These are phyloP conservation scores for Cyclanthera cordifolia DNA, from an alignment of 306 rosid genomes.

Conservation along the genomic window DNA sequence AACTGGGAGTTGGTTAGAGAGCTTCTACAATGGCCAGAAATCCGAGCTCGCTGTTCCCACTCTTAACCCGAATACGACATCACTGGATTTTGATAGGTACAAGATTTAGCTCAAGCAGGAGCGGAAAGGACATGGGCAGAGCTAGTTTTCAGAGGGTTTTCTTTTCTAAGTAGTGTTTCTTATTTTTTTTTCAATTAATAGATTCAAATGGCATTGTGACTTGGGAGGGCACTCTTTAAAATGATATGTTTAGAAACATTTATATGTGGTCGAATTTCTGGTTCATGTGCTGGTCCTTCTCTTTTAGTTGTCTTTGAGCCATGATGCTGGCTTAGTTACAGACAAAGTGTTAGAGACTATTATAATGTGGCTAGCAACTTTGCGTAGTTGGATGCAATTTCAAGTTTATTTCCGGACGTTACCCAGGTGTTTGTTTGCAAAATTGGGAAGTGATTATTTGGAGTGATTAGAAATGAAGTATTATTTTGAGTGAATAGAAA, in stretches of 20 bases:
- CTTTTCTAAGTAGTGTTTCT: neutral
- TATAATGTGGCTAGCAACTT: too few relatives aligned
- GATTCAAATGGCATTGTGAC: constrained; percentile 20
- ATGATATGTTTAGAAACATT: neutral
- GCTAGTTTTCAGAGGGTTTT: constrained; percentile 3
- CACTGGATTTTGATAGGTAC: neutral
- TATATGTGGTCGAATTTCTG: constrained; percentile 1
- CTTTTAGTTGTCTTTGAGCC: neutral
- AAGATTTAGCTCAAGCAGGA: neutral
- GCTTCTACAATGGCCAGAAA: constrained; percentile 7
- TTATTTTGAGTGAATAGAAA: too few relatives aligned
- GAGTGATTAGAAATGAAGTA: too few relatives aligned
- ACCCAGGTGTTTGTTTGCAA: too few relatives aligned
- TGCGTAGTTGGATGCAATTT: too few relatives aligned
- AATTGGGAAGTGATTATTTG: too few relatives aligned
- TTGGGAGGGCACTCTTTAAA: constrained; percentile 20
- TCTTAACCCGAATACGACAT: neutral
- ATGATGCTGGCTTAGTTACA: neutral
- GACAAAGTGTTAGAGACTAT: too few relatives aligned
- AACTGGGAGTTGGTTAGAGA: constrained; percentile 2
- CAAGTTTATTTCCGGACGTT: too few relatives aligned
- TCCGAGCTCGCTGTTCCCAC: constrained; percentile 1
- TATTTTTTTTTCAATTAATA: constrained; percentile 6
- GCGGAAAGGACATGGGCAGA: neutral
- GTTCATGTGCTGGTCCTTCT: neutral